Evolutionary conservation across 441 rosid genomes (phyloP).

Genomic region (Pelargonium cotyledonis): DNA sequence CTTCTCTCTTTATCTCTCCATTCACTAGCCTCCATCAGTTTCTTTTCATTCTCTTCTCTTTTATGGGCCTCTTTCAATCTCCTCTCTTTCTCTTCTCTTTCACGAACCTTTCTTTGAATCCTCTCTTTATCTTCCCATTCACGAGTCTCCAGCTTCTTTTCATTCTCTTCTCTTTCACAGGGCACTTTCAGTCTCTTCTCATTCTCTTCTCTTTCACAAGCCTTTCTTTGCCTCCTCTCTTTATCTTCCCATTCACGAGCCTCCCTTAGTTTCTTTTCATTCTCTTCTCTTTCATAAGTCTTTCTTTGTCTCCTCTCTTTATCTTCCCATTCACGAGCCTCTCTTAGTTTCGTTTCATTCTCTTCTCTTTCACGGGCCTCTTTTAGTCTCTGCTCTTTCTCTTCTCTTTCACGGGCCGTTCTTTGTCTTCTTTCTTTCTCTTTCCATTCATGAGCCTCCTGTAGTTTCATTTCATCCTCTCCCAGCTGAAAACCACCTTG

Average conservation of each 20-base stretch:
- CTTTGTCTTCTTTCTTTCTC: slow-evolving; percentile 36
- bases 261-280: slow-evolving; percentile 27
- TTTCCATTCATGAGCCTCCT: slow-evolving; percentile 28
- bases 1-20: no score
- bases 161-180: slow-evolving; percentile 13
- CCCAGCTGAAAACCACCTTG: slow-evolving; percentile 32
- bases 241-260: slow-evolving; percentile 38
- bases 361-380: slow-evolving; percentile 33
- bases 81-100: slow-evolving; percentile 28
- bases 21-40: not conserved
- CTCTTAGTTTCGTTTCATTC: slow-evolving; percentile 33
- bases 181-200: slow-evolving; percentile 25
- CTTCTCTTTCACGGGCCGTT: slow-evolving; percentile 28
- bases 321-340: slow-evolving; percentile 40
- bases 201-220: slow-evolving; percentile 27
- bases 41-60: slow-evolving; percentile 22
- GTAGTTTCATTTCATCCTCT: slow-evolving; percentile 30
- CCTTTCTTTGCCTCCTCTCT: slow-evolving; percentile 33
- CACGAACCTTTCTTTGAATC: no score
- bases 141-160: slow-evolving; percentile 16
- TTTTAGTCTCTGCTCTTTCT: slow-evolving; percentile 29
- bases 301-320: slow-evolving; percentile 32
- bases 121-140: no score
- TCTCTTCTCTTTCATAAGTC: slow-evolving; percentile 22
- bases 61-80: slow-evolving; percentile 15